Evolutionary conservation across 495 filamentous ascomycete species (phyloP).

Genomic region (Aspergillus cavernicola): DNA sequence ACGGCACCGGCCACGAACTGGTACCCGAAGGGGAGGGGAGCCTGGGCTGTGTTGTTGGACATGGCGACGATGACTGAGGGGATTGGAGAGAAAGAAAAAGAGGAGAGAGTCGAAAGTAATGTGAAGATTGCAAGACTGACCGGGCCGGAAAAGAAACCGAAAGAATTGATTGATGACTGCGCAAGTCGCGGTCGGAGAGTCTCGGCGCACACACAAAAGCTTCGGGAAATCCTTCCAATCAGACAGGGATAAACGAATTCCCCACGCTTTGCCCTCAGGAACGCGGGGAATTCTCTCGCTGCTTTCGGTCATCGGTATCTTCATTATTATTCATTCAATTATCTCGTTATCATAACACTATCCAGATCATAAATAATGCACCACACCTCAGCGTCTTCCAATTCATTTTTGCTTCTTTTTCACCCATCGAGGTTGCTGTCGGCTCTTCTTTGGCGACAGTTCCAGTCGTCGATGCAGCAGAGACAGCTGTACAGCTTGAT

Average conservation of each 20-base stretch:
- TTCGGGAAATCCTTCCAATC: neutral
- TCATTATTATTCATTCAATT: neutral
- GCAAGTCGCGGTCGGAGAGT: neutral
- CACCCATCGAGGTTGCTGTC: constrained; percentile 11
- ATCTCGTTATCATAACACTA: constrained; percentile 11
- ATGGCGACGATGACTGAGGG: constrained; percentile 42
- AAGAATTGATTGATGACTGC: neutral
- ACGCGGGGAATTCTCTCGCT: constrained; percentile 2
- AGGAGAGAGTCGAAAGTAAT: constrained; percentile 4
- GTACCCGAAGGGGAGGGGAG: constrained; percentile 79
- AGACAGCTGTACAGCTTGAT: constrained; percentile 60
- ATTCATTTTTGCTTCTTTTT: neutral
- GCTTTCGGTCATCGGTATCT: neutral
- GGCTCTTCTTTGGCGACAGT: constrained; percentile 59
- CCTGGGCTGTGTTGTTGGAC: constrained; percentile 49
- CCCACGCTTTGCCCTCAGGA: constrained; percentile 3
- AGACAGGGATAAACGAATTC: constrained; percentile 8
- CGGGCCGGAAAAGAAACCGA: constrained; percentile 12
- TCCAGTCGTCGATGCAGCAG: constrained; percentile 41
- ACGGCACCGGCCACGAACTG: constrained; percentile 87
- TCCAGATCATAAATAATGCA: constrained; percentile 14
- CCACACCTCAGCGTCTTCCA: constrained; percentile 10
- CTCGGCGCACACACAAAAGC: neutral
- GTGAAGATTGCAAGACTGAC: neutral
- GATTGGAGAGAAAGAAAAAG: constrained; percentile 12